A percentile compares a stretch with the other conserved stretches of the same genome.
phyloP scores from a whole-genome alignment of 169 alveolate genomes.

The Perkinsus olseni region DNA sequence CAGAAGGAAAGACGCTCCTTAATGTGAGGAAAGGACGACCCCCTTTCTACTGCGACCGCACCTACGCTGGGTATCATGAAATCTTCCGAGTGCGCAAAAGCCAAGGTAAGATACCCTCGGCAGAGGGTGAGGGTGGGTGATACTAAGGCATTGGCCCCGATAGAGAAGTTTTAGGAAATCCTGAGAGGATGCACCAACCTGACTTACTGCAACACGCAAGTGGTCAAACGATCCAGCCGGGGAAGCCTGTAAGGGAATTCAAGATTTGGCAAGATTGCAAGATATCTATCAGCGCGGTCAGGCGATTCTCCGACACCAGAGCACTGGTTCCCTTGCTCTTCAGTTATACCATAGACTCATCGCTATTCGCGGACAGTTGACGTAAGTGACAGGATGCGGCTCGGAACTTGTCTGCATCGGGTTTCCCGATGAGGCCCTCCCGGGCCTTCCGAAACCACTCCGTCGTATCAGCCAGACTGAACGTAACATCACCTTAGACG shows the following conservation, averaged over 20 bases:
- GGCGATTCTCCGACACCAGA: too few species aligned
- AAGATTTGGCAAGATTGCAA: background rate
- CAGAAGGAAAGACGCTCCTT: background rate
- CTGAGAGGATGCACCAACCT: background rate
- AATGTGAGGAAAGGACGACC: background rate
- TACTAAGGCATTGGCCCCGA: background rate
- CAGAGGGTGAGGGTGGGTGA: background rate
- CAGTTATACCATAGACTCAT: too few species aligned
- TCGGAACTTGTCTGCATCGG: too few species aligned
- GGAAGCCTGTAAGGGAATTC: background rate
- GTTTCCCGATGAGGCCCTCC: too few species aligned
- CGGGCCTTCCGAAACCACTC: too few species aligned
- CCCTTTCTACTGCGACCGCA: background rate
- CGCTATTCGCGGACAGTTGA: too few species aligned
- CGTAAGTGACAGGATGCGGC: too few species aligned
- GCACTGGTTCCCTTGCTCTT: too few species aligned
- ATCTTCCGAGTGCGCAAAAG: background rate
- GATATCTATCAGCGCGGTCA: background rate
- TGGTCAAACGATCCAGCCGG: too few species aligned
- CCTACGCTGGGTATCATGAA: background rate
- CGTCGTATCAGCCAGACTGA: too few species aligned
- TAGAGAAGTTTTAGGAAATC: background rate
- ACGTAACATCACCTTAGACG: too few species aligned
- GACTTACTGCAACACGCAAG: background rate
- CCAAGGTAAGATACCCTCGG: background rate